Conservation (phyloP, 2,329 filamentous ascomycete species). For the Orbilia blumenaviensis region DNA sequence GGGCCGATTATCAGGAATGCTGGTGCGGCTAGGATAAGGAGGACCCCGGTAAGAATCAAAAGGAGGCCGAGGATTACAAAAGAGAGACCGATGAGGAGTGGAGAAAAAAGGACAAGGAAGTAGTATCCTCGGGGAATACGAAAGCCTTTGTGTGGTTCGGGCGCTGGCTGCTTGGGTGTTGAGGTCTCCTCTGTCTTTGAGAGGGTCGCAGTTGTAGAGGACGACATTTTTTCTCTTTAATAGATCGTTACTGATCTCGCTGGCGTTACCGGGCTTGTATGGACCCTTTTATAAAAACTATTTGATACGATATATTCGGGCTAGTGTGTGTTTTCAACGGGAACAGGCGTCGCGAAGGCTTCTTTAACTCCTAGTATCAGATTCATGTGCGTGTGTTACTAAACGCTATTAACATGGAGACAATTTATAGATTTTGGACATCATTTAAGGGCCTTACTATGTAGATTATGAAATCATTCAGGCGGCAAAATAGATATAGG, state of each 20-base stretch:
- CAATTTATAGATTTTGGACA: too few species aligned
- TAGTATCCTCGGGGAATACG: conserved; percentile 41
- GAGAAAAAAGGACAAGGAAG: conserved; percentile 48
- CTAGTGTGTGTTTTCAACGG: too few species aligned
- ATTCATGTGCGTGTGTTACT: too few species aligned
- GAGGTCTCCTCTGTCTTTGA: background rate
- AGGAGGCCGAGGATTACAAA: conserved; percentile 29
- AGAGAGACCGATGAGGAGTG: conserved; percentile 40
- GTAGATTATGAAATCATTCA: too few species aligned
- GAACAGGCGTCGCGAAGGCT: too few species aligned
- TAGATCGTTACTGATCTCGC: too few species aligned
- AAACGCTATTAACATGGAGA: too few species aligned
- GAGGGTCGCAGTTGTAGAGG: conserved; percentile 22
- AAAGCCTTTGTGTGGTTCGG: background rate
- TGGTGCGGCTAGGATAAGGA: conserved; percentile 39
- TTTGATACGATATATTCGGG: too few species aligned
- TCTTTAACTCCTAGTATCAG: too few species aligned
- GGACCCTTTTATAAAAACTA: too few species aligned
- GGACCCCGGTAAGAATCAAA: conserved; percentile 31
- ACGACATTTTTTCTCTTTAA: conserved; percentile 1
- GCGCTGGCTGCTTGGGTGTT: background rate
- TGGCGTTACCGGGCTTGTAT: background rate
- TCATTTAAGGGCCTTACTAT: too few species aligned
- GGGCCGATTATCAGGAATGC: conserved; percentile 36
- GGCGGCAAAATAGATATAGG: background rate